phyloP scores from a whole-genome alignment of 2,329 filamentous ascomycete species.

The Diaporthe sp. region DNA sequence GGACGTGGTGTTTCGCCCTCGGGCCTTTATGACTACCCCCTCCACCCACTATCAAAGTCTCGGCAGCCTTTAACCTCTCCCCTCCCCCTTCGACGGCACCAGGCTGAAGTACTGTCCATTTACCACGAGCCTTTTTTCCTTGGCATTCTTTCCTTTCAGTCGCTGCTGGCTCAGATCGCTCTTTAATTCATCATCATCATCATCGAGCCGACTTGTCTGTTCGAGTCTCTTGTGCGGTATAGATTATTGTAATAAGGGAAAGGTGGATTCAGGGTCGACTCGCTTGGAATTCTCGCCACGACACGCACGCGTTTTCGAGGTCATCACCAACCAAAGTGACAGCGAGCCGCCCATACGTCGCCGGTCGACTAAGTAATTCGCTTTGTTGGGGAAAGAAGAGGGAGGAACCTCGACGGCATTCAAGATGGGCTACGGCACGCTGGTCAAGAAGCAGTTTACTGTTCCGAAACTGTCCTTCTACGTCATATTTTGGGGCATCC shows the following conservation, averaged over 20 bases:
- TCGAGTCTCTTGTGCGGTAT: conserved; percentile 43
- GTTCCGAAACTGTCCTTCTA: conserved; percentile 83
- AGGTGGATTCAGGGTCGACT: conserved; percentile 35
- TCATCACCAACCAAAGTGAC: conserved; percentile 38
- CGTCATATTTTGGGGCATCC: conserved; percentile 83
- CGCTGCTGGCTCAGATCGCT: conserved; percentile 74
- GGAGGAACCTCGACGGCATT: conserved; percentile 43
- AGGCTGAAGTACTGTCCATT: conserved; percentile 59
- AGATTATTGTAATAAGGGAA: conserved; percentile 46
- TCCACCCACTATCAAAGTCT: conserved; percentile 44
- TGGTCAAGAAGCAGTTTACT: conserved; percentile 76
- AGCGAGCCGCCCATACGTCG: conserved; percentile 56
- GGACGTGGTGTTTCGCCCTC: conserved; percentile 31
- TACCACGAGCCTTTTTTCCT: conserved; percentile 52
- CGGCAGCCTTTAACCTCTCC: conserved; percentile 47
- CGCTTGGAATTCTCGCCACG: conserved; percentile 13
- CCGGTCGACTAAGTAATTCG: conserved; percentile 66
- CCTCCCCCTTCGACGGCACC: conserved; percentile 51
- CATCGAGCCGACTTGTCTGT: conserved; percentile 48
- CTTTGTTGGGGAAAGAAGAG: conserved; percentile 46
- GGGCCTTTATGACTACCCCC: conserved; percentile 57
- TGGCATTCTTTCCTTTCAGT: conserved; percentile 56
- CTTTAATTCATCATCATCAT: conserved; percentile 52
- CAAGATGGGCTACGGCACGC: conserved; percentile 55
- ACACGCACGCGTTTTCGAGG: conserved; percentile 39